A percentile compares a stretch with the other conserved stretches of the same genome.
phyloP scores from a whole-genome alignment of 257 asterid species.

The Haberlea rhodopensis region DNA sequence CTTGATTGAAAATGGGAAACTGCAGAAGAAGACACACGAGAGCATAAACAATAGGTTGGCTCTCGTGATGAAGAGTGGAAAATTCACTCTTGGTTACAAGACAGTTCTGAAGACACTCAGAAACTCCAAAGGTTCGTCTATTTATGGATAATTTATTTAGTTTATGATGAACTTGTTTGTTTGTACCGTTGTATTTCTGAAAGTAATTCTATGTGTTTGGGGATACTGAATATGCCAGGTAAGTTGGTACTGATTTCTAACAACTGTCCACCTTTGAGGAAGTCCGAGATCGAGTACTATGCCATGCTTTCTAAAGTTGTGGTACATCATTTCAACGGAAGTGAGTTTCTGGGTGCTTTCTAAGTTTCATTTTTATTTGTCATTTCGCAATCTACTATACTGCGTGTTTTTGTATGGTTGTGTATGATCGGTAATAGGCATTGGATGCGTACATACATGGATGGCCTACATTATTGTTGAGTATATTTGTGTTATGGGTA shows the following conservation, averaged over 20 bases:
- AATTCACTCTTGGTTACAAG: conserved; percentile 80
- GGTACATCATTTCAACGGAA: conserved; percentile 78
- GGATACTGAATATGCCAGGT: conserved; percentile 32
- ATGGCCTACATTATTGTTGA: not conserved
- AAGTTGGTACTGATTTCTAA: conserved; percentile 76
- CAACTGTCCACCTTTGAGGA: conserved; percentile 85
- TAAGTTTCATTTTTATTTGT: not conserved
- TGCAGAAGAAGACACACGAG: conserved; percentile 89
- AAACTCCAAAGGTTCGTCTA: conserved; percentile 55
- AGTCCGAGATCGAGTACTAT: conserved; percentile 83
- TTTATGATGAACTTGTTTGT: not conserved
- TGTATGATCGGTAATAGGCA: not conserved
- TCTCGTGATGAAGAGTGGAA: conserved; percentile 88
- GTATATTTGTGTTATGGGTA: not conserved
- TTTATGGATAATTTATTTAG: not conserved
- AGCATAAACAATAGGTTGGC: conserved; percentile 72
- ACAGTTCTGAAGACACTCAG: conserved; percentile 78
- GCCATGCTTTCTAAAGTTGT: conserved; percentile 88
- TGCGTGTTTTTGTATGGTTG: not conserved
- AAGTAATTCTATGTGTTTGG: not conserved
- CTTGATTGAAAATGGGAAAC: not conserved
- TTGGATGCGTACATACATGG: not conserved
- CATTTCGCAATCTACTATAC: not conserved
- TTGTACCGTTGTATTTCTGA: not conserved
- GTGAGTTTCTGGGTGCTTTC: conserved; percentile 36